Conservation (phyloP, 441 rosid genomes). For the Pelargonium australe region DNA sequence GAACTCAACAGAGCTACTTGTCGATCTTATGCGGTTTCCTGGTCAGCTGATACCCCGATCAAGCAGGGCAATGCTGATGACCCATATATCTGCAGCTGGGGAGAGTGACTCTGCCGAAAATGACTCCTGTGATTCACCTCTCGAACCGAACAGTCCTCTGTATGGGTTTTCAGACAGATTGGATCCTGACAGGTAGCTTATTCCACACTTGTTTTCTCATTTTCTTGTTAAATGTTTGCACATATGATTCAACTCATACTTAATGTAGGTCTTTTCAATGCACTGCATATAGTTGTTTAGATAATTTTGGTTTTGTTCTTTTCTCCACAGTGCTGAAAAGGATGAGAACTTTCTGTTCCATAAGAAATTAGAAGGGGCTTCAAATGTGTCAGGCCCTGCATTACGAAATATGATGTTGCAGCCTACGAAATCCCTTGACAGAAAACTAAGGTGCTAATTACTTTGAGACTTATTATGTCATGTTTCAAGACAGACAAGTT, state of each 20-base stretch:
- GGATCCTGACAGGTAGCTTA: conserved; percentile 70
- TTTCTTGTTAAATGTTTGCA: not conserved
- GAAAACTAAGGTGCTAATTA: conserved; percentile 58
- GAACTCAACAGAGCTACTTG: conserved; percentile 87
- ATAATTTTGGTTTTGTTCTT: conserved; percentile 20
- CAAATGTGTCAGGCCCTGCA: conserved; percentile 61
- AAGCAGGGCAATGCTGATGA: conserved; percentile 83
- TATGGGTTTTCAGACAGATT: conserved; percentile 78
- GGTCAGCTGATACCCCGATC: conserved; percentile 87
- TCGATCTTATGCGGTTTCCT: conserved; percentile 95
- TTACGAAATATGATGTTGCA: conserved; percentile 67
- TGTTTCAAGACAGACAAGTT: not conserved
- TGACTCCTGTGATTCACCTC: conserved; percentile 98
- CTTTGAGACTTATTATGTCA: not conserved
- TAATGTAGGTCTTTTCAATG: conserved; percentile 11
- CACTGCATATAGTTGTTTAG: conserved; percentile 12
- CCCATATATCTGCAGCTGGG: conserved; percentile 93
- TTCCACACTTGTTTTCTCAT: not conserved
- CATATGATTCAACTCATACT: not conserved
- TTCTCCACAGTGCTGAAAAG: conserved; percentile 64
- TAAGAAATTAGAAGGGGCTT: conserved; percentile 56
- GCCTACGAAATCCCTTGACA: conserved; percentile 48
- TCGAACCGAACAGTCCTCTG: conserved; percentile 97
- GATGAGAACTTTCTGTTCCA: conserved; percentile 67
- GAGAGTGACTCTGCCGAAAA: conserved; percentile 99